These are phyloP conservation scores for Thielaviopsis musarum DNA, from an alignment of 2,329 filamentous ascomycete genomes.

Conservation along the genomic window DNA sequence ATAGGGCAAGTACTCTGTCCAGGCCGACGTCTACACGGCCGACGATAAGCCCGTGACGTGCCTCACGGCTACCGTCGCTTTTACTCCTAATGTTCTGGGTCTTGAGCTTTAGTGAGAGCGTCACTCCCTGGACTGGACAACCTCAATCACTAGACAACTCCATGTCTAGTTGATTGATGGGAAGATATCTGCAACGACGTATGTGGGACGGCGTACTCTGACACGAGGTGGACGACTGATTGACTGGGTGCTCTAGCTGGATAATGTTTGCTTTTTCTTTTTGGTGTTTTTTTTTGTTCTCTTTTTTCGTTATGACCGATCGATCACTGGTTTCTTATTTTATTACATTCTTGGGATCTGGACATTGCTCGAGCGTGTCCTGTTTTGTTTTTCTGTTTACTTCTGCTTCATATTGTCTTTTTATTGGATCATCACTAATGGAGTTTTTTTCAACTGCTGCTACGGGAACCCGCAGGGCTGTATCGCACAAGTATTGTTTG, in stretches of 20 bases:
- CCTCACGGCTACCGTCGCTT: slow-evolving; percentile 56
- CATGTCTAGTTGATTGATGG: too few species aligned
- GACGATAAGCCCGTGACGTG: slow-evolving; percentile 70
- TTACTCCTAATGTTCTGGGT: slow-evolving; percentile 29
- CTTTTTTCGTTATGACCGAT: not conserved
- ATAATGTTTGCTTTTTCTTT: not conserved
- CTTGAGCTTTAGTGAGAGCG: slow-evolving; percentile 22
- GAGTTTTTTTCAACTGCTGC: not conserved
- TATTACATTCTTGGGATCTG: not conserved
- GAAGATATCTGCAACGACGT: not conserved
- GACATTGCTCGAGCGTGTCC: not conserved
- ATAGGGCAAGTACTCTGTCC: slow-evolving; percentile 77
- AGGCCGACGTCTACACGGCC: slow-evolving; percentile 65
- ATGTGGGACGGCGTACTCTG: not conserved
- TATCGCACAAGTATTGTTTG: not conserved
- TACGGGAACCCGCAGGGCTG: too few species aligned
- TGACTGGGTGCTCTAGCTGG: not conserved
- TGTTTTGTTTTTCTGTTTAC: not conserved
- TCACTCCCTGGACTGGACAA: not conserved
- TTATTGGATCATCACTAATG: not conserved
- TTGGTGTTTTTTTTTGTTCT: not conserved
- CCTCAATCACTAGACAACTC: too few species aligned
- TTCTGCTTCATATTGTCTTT: not conserved
- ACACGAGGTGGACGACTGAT: not conserved
- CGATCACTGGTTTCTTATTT: not conserved